Conservation (phyloP, 208 protist genomes). For the Trypanosoma rangeli region DNA sequence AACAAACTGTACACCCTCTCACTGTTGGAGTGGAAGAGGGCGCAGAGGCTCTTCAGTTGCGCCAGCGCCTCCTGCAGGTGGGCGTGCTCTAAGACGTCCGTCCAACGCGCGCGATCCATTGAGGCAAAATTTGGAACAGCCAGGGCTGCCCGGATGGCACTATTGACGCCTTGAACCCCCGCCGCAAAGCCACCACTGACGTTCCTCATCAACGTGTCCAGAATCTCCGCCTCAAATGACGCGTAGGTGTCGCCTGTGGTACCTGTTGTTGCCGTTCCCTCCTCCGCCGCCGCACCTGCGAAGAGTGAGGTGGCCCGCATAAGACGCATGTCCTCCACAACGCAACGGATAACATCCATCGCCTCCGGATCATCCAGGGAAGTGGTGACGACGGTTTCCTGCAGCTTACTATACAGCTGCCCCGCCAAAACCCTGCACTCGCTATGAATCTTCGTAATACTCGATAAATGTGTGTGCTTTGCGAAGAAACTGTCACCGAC, state of each 20-base stretch:
- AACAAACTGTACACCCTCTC: slow-evolving; percentile 43
- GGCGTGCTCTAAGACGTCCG: slow-evolving; percentile 34
- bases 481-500: slow-evolving; percentile 71
- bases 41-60: slow-evolving; percentile 78
- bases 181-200: slow-evolving; percentile 49
- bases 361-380: slow-evolving; percentile 79
- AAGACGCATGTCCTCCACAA: slow-evolving; percentile 79
- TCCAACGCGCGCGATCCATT: slow-evolving; percentile 35
- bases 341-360: slow-evolving; percentile 68
- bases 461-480: slow-evolving; percentile 59
- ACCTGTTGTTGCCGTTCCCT: not conserved
- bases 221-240: slow-evolving; percentile 55
- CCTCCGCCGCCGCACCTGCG: slow-evolving; percentile 18
- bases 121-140: slow-evolving; percentile 43
- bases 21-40: slow-evolving; percentile 60
- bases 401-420: slow-evolving; percentile 67
- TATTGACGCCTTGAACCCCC: slow-evolving; percentile 49
- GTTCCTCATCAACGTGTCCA: slow-evolving; percentile 64
- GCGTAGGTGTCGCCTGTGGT: not conserved
- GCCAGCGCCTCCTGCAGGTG: slow-evolving; percentile 69
- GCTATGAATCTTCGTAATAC: slow-evolving; percentile 56
- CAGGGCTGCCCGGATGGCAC: slow-evolving; percentile 47
- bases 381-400: slow-evolving; percentile 57
- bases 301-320: slow-evolving; percentile 79
- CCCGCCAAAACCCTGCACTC: slow-evolving; percentile 50